Conservation (phyloP, 768 basidiomycete genomes). For the Leccinellum rugosiceps region DNA sequence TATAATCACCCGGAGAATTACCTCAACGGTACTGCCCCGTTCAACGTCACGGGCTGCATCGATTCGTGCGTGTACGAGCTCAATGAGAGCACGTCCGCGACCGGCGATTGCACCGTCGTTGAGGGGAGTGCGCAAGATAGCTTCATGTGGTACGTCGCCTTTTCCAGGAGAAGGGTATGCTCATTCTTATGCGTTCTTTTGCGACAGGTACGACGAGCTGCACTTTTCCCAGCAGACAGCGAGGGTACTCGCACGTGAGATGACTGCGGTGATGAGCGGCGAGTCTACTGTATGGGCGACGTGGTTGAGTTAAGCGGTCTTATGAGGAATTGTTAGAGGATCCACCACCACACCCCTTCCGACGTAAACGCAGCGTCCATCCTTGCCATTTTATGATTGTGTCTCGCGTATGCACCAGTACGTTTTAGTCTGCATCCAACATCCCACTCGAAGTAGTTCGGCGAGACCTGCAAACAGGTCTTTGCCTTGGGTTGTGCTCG, state of each 20-base stretch:
- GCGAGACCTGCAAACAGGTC: conserved; percentile 86
- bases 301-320: conserved; percentile 45
- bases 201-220: conserved; percentile 44
- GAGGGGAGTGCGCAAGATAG: conserved; percentile 46
- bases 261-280: conserved; percentile 45
- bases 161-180: background rate
- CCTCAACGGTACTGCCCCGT: conserved; percentile 60
- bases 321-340: no score
- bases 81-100: conserved; percentile 22
- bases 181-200: background rate
- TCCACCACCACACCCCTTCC: no score
- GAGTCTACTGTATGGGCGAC: conserved; percentile 44
- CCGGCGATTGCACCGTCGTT: conserved; percentile 33
- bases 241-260: conserved; percentile 50
- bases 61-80: conserved; percentile 43
- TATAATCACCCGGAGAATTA: conserved; percentile 47
- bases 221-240: conserved; percentile 61
- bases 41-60: conserved; percentile 54
- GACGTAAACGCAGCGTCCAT: conserved; percentile 2
- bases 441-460: conserved; percentile 74
- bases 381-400: background rate
- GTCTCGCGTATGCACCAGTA: no score
- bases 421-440: no score
- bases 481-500: conserved; percentile 41
- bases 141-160: conserved; percentile 50